phyloP scores from a whole-genome alignment of 1,284 basidiomycete species.

The Apiotrichum brassicae region DNA sequence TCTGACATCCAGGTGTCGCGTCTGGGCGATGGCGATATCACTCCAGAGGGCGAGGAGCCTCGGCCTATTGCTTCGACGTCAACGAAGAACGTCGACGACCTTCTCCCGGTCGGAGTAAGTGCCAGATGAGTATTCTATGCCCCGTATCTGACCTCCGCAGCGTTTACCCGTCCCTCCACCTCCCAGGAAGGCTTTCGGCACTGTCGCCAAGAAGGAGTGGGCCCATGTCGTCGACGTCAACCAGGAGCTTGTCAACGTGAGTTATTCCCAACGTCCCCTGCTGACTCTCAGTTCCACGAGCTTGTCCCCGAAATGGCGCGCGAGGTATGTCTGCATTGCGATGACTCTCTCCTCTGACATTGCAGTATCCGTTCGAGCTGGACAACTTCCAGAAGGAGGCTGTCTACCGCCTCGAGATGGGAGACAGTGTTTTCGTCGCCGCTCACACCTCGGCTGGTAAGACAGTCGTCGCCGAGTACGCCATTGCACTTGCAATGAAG shows the following conservation, averaged over 20 bases:
- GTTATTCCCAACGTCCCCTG: conserved; percentile 5
- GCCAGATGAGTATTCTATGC: background rate
- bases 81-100: conserved; percentile 64
- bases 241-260: conserved; percentile 69
- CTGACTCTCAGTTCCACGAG: conserved; percentile 46
- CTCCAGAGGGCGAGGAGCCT: conserved; percentile 8
- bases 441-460: conserved; percentile 96
- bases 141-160: conserved; percentile 23
- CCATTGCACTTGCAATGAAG: conserved; percentile 89
- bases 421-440: conserved; percentile 96
- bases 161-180: conserved; percentile 44
- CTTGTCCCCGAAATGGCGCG: conserved; percentile 48
- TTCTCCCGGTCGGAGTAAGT: conserved; percentile 71
- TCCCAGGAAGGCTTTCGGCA: conserved; percentile 27
- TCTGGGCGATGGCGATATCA: conserved; percentile 29
- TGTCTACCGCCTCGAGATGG: conserved; percentile 94
- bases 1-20: conserved; percentile 19
- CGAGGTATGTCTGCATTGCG: conserved; percentile 26
- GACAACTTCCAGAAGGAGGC: conserved; percentile 97
- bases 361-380: conserved; percentile 73
- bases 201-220: conserved; percentile 78
- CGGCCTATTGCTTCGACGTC: conserved; percentile 7
- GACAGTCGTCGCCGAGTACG: conserved; percentile 98
- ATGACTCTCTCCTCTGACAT: conserved; percentile 5
- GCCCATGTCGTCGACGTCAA: conserved; percentile 95